Conservation (phyloP, 2,329 filamentous ascomycete genomes). For the Microsporum canis region DNA sequence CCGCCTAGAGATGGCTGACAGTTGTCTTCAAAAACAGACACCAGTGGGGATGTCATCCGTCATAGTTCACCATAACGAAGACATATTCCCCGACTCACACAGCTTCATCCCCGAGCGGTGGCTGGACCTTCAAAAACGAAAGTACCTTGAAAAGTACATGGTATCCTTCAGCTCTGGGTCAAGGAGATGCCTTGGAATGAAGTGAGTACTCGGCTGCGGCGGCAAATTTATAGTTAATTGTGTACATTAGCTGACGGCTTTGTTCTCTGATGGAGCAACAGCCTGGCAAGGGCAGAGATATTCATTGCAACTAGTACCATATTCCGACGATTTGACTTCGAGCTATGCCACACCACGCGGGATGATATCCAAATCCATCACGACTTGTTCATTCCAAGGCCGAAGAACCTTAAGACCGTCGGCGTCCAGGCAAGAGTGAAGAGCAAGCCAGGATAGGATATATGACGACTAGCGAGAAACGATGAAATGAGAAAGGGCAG, state of each 20-base stretch:
- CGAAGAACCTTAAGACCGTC: slow-evolving; percentile 12
- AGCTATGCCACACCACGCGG: slow-evolving; percentile 10
- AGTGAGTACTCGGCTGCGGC: slow-evolving; percentile 10
- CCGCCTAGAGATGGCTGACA: neutral
- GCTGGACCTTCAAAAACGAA: slow-evolving; percentile 13
- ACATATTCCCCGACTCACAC: slow-evolving; percentile 17
- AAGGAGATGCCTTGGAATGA: slow-evolving; percentile 16
- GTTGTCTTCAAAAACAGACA: slow-evolving; percentile 7
- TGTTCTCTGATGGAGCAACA: neutral
- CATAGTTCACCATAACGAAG: slow-evolving; percentile 17
- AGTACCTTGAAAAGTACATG: slow-evolving; percentile 16
- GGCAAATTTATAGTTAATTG: neutral
- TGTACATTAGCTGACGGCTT: neutral
- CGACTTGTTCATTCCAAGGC: slow-evolving; percentile 14
- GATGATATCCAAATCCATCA: slow-evolving; percentile 18
- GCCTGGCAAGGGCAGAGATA: slow-evolving; percentile 12
- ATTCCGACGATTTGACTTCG: slow-evolving; percentile 12
- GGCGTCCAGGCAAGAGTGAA: slow-evolving; percentile 9
- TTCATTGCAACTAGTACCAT: slow-evolving; percentile 10
- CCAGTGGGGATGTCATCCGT: slow-evolving; percentile 17
- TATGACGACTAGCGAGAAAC: neutral
- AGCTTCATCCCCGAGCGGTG: slow-evolving; percentile 18
- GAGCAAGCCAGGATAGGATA: neutral
- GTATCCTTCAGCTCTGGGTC: slow-evolving; percentile 18
- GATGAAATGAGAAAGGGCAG: neutral